Base-by-base conservation (phyloP, 257 asterid genomes). In the Rubia yunnanensis region DNA sequence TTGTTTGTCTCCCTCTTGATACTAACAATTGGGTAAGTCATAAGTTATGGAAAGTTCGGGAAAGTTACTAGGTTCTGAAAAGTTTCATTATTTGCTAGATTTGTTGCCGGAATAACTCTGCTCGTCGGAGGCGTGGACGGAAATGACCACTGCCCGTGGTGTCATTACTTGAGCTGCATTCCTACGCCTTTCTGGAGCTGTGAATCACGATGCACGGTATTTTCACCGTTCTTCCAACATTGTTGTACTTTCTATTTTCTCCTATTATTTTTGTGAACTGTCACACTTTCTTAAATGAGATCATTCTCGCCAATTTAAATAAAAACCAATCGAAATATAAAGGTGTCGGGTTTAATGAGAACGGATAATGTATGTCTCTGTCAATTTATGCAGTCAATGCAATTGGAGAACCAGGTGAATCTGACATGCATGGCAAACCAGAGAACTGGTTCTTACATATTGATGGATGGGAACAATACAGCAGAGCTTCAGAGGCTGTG, bases 111-210 rank as follows among this genome's bases (percentile, higher is more conserved):
- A n/a, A 22, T 83, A 30, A 63, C 39, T 38, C 46, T 82, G 69
- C 86, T 89, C 17, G 68, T 82, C 26, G 39, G 60, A 28, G 95
- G 96, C 18, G 76, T 84, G 22, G 84, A 92, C 65, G 99, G 97
- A 71, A 87, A 89, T 28, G 88, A 83, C 8, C 84, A 92, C 53
- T 92, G 97, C 63, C 50, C 85, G 24, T 92, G 97, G 97, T 92
- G 99, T 59, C 99, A 86, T 70, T 89, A 84, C 59, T 56, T 92
- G 70, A 86, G 94, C 50, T 92, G 99, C 68, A 72, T 89, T 8
- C 97, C 99, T 13, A 84, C 97, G 10, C 96, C 99, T 2, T 46
- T 92, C 0, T 92, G 97, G 97, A 70, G 54, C 10, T 92, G 99
- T n/a, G 65, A 38, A 26, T 89, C 88, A 11, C 76, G 75, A 50